These are phyloP conservation scores for Syncephalastrum sp. DNA, from an alignment of 371 early-diverging fungal genomes.

Conservation along the genomic window DNA sequence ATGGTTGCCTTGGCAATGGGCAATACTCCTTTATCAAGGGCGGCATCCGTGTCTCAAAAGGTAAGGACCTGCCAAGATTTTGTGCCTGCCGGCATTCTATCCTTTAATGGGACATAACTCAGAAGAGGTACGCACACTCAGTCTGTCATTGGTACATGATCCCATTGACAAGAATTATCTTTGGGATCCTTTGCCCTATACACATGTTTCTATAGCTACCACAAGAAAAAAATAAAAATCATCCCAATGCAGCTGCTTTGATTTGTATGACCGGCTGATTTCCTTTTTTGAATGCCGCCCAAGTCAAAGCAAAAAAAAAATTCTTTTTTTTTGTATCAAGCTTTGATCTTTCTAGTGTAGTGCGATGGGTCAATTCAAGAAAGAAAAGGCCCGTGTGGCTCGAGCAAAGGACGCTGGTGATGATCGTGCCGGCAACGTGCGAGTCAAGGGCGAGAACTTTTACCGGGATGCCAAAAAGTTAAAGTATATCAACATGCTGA, in stretches of 20 bases:
- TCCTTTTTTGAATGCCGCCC: too few species aligned
- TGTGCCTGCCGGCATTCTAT: background rate
- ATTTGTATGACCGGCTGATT: too few species aligned
- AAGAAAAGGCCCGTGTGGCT: slow-evolving; percentile 63
- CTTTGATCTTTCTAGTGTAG: background rate
- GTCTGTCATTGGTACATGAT: too few species aligned
- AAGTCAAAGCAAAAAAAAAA: background rate
- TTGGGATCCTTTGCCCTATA: too few species aligned
- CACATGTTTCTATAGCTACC: too few species aligned
- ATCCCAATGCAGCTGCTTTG: background rate
- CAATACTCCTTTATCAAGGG: background rate
- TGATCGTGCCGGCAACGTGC: slow-evolving; percentile 65
- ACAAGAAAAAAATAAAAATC: background rate
- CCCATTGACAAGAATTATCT: too few species aligned
- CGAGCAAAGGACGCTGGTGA: slow-evolving; percentile 46
- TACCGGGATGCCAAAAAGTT: slow-evolving; percentile 95
- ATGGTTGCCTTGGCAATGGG: too few species aligned
- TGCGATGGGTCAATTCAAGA: slow-evolving; percentile 68
- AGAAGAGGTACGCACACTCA: too few species aligned
- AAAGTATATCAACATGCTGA: slow-evolving; percentile 89
- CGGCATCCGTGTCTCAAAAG: background rate
- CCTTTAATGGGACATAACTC: background rate
- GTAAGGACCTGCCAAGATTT: too few species aligned
- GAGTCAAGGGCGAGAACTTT: slow-evolving; percentile 94
- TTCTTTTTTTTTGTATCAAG: slow-evolving; percentile 11